Conservation (phyloP, 306 rosid genomes). For the Acacia confusa region DNA sequence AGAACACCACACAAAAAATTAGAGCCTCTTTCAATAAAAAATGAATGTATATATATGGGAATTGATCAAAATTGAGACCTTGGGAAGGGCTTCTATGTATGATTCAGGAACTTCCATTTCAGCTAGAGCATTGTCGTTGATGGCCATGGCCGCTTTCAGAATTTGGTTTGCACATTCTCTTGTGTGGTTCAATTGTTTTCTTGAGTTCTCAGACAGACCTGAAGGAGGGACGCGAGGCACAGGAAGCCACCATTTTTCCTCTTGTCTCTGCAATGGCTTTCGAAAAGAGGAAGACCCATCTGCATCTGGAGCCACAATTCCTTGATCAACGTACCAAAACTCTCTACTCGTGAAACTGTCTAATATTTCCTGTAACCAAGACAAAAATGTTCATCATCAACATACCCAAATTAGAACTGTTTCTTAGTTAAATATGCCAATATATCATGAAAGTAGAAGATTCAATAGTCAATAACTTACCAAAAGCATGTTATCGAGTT, state of each 20-base stretch:
- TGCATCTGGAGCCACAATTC: conserved; percentile 66
- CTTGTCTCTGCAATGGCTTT: conserved; percentile 74
- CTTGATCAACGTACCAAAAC: conserved; percentile 98
- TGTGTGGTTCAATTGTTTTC: conserved; percentile 79
- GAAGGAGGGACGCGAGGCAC: conserved; percentile 84
- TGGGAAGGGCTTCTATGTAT: conserved; percentile 82
- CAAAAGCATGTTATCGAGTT: conserved; percentile 92
- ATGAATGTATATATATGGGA: neutral
- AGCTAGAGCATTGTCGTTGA: conserved; percentile 70
- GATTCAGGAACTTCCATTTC: conserved; percentile 94
- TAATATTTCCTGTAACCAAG: conserved; percentile 60
- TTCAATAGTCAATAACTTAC: conserved; percentile 49
- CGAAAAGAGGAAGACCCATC: conserved; percentile 85
- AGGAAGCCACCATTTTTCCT: conserved; percentile 99
- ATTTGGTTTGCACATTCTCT: conserved; percentile 81
- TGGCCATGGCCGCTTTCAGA: conserved; percentile 85
- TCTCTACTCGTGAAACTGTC: conserved; percentile 66
- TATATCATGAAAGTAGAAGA: neutral
- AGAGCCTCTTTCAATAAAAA: neutral
- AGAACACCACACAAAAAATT: neutral
- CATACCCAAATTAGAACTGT: neutral
- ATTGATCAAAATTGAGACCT: conserved; percentile 42
- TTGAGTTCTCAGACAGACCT: conserved; percentile 72
- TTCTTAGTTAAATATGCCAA: neutral
- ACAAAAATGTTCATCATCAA: neutral